These are phyloP conservation scores for Rutstroemia sp. DNA, from an alignment of 2,329 filamentous ascomycete species.

Conservation along the genomic window DNA sequence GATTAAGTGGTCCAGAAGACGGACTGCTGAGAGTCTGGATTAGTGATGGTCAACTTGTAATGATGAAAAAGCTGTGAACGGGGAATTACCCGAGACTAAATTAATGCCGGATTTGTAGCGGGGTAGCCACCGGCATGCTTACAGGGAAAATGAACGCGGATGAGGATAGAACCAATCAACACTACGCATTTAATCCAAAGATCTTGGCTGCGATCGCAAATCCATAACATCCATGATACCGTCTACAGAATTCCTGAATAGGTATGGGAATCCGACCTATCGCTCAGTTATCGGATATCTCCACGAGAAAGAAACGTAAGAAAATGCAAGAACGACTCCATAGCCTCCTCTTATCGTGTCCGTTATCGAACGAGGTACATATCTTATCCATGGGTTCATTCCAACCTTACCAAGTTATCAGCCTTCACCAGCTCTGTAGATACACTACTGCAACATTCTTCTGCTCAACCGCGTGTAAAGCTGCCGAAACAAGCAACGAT, in stretches of 20 bases:
- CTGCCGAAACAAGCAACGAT: background rate
- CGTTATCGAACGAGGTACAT: background rate
- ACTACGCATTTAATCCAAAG: background rate
- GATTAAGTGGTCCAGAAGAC: slow-evolving; percentile 4
- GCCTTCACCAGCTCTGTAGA: no score
- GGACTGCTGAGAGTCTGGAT: background rate
- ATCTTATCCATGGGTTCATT: background rate
- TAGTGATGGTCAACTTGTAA: no score
- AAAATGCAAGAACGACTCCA: background rate
- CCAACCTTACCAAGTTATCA: background rate
- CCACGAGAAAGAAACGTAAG: no score
- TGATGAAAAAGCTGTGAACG: no score
- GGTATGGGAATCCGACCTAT: no score
- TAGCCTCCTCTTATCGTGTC: background rate
- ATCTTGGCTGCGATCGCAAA: background rate
- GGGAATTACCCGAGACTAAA: background rate
- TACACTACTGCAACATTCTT: background rate
- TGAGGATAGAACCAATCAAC: background rate
- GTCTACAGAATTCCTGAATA: no score
- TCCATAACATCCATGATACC: no score
- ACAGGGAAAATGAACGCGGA: background rate
- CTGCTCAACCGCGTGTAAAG: background rate
- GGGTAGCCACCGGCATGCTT: no score
- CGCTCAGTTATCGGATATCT: no score
- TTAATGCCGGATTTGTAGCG: background rate